Evolutionary conservation across 495 filamentous ascomycete genomes (phyloP), one percentile per base, ranked within the genome.

Genomic region (Podospora comata): DNA sequence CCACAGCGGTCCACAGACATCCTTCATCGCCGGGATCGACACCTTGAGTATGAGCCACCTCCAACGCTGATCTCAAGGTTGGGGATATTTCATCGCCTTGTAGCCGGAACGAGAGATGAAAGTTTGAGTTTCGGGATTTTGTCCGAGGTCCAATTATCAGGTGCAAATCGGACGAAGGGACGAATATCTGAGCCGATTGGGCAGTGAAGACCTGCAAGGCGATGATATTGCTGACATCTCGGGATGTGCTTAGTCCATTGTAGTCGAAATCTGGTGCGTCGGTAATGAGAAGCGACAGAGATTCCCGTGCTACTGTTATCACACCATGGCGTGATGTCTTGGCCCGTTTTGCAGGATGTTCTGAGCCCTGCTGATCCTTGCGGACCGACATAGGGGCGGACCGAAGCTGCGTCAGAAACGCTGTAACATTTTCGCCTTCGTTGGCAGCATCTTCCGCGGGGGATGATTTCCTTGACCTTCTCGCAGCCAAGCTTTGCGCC

Each of bases 291-390:
- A 74, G 65, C 23, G 34, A 66, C 5, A 76, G 20, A 7, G 60
- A 30, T 56, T 76, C 65, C 18, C 72, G 74, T 6, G 68, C 76
- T 16, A 78, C 66, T 30, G 70, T 72, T n/a, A 78, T 70, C 1
- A 68, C 62, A 39, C 67, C 65, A 13, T 39, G n/a, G 19, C 16
- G 56, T 7, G 44, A 9, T 15, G 65, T 68, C 53, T 67, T 77
- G 53, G 59, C 19, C 6, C 76, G 73, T 65, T 78, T 78, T 5
- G 64, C 26, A 2, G 73, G 68, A 5, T 57, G 61, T 4, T 48
- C 61, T 6, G 61, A 48, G 27, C 18, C 59, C 15, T 27, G 16
- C 18, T 27, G 70, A 53, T 65, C 54, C 3, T n/a, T 4, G 0
- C 28, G 2, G n/a, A 64, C 53, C 23, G 28, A 28, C 7, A 55